Base-by-base conservation (phyloP, 768 basidiomycete genomes). In the Amanita phalloides region DNA sequence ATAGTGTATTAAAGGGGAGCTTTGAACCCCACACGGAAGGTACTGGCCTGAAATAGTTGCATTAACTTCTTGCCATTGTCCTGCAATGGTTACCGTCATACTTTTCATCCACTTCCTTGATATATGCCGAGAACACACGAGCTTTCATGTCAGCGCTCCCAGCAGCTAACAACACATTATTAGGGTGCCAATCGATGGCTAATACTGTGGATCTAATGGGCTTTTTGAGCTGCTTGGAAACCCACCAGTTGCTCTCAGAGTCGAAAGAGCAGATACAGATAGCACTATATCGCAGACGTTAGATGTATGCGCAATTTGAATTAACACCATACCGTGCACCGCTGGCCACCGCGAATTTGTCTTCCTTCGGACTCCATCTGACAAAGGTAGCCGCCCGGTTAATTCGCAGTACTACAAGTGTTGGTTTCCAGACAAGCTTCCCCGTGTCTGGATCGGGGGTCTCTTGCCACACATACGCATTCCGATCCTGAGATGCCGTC, bases 121-220 rank as follows among this genome's bases (percentile, higher is more conserved):
- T 94, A 67, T 91, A 98, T 3, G 93, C 96, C 1, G 94, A 97
- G 67, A 98, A 90, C 6, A 99, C 96, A 17, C 94, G 80, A 9
- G 96, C 96, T 68, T 95, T 95, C 81, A 91, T 91, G 63, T 99
- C 96, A 0, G 95, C 93, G 53, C 90, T 85, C n/a, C 96, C 96
- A 33, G 95, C 88, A 3, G 95, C 96, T 25, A 99, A 81, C 5
- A 99, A 74, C 11, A 98, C 94, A 63, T 96, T 98, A 75, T 98
- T 98, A 25, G 96, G 94, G 64, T 99, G 96, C 96, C 96, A 99
- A 58, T 98, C 95, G 58, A 99, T 72, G 4, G 84, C 81, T 38
- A 98, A 74, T 11, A 99, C 94, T 1, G 96, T 99, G 3, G 92
- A 92, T 56, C 92, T 71, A 61, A 99, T 87, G 23, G 96, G 96